Percentiles rank a stretch among this genome's conserved stretches.
These are phyloP conservation scores for Dryas alaskensis DNA, from an alignment of 306 rosid genomes.

Conservation along the genomic window DNA sequence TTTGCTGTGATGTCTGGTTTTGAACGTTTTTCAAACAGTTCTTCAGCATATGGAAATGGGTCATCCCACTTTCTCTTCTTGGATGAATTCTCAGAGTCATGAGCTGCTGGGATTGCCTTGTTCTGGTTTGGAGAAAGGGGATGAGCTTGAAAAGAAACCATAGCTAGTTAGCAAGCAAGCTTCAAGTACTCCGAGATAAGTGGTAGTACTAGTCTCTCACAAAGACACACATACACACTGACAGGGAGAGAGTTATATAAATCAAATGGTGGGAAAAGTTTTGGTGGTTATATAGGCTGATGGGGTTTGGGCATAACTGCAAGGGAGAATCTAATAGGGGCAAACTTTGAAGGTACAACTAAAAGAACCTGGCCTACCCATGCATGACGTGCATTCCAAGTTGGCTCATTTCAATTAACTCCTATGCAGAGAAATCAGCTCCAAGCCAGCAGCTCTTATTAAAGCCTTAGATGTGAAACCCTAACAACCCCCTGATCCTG, in stretches of 20 bases:
- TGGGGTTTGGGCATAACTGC: constrained; percentile 32
- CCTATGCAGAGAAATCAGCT: neutral
- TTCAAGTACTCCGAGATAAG: neutral
- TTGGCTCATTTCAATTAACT: constrained; percentile 30
- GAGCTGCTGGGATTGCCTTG: constrained; percentile 28
- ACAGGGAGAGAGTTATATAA: neutral
- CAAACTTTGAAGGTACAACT: constrained; percentile 32
- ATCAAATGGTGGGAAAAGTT: constrained; percentile 27
- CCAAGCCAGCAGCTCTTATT: constrained; percentile 19
- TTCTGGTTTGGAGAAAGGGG: constrained; percentile 48
- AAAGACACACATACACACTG: neutral
- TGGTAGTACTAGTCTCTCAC: neutral
- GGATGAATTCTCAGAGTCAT: constrained; percentile 39
- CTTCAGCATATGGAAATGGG: constrained; percentile 14
- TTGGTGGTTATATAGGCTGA: constrained; percentile 56
- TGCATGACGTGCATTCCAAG: constrained; percentile 53
- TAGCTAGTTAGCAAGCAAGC: constrained; percentile 11
- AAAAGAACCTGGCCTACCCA: constrained; percentile 37
- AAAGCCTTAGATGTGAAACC: constrained; percentile 34
- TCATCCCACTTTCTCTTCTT: constrained; percentile 71
- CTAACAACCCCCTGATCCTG: constrained; percentile 36
- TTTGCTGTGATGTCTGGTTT: constrained; percentile 31
- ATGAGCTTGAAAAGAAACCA: constrained; percentile 60
- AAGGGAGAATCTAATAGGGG: constrained; percentile 28
- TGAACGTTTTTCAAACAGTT: constrained; percentile 39